phyloP scores from a whole-genome alignment of 352 stramenopile genomes.

The Pythium angustatum region DNA sequence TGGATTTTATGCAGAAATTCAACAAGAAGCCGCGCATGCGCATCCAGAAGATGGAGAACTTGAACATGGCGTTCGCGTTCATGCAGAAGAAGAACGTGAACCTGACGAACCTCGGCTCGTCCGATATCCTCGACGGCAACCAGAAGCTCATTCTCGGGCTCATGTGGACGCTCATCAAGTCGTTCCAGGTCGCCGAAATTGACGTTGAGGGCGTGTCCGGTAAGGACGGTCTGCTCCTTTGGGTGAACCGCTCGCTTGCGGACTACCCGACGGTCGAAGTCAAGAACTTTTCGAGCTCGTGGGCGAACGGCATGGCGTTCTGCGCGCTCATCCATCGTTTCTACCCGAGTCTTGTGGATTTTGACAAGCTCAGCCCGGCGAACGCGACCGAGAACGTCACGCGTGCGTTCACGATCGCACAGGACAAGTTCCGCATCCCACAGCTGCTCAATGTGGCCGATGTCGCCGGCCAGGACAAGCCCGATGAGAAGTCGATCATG shows the following conservation, averaged over 20 bases:
- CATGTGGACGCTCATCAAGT: constrained; percentile 93
- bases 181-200: constrained; percentile 86
- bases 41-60: constrained; percentile 93
- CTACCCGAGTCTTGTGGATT: constrained; percentile 85
- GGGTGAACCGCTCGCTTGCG: constrained; percentile 84
- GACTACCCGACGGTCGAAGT: constrained; percentile 87
- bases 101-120: constrained; percentile 90
- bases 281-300: constrained; percentile 89
- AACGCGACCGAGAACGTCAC: constrained; percentile 77
- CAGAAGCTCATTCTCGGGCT: constrained; percentile 91
- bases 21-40: constrained; percentile 92
- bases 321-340: constrained; percentile 91
- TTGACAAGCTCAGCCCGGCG: constrained; percentile 63
- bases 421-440: constrained; percentile 86
- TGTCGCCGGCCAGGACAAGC: constrained; percentile 81
- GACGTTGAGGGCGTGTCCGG: constrained; percentile 88
- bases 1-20: no score
- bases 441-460: constrained; percentile 87
- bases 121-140: constrained; percentile 92
- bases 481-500: constrained; percentile 92
- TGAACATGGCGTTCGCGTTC: constrained; percentile 90
- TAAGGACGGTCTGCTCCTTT: constrained; percentile 90
- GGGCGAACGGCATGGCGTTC: constrained; percentile 88
- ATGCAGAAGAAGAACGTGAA: constrained; percentile 89
- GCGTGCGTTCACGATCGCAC: constrained; percentile 82